A percentile compares a stretch with the other conserved stretches of the same genome.
phyloP scores from a whole-genome alignment of 129 eudicot species.

The Artemisia argyi region DNA sequence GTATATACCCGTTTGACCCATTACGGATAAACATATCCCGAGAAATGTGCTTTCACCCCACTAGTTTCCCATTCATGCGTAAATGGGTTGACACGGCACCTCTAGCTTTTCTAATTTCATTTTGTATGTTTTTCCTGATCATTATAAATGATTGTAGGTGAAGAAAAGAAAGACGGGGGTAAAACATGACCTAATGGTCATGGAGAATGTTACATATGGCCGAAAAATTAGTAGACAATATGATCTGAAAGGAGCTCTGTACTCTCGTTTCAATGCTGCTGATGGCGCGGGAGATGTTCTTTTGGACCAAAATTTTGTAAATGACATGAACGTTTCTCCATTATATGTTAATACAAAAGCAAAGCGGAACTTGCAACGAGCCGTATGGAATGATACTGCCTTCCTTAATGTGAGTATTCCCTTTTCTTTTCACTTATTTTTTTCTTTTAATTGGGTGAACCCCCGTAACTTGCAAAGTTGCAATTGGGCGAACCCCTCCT shows the following conservation, averaged over 20 bases:
- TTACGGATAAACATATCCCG: neutral
- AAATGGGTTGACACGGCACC: neutral
- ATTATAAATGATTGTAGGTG: conserved; percentile 50
- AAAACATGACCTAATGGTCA: conserved; percentile 81
- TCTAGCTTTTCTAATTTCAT: neutral
- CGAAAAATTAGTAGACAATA: conserved; percentile 63
- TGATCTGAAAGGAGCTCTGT: conserved; percentile 91
- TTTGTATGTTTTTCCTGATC: neutral
- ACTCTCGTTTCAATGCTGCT: conserved; percentile 62
- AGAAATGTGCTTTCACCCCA: neutral
- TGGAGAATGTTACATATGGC: conserved; percentile 88
- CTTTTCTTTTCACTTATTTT: neutral
- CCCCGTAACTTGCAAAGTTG: neutral
- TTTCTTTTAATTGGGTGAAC: neutral
- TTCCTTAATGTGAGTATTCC: conserved; percentile 76
- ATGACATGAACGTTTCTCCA: conserved; percentile 85
- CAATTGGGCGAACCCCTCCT: no score
- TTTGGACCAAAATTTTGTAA: conserved; percentile 88
- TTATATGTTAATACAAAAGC: conserved; percentile 65
- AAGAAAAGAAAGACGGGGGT: conserved; percentile 55
- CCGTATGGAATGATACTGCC: conserved; percentile 88
- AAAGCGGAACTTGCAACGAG: conserved; percentile 75
- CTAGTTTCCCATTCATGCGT: neutral
- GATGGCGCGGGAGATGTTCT: conserved; percentile 83
- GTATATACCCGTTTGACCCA: neutral